Percentiles rank a stretch among this genome's conserved stretches.
phyloP scores from a whole-genome alignment of 2,329 filamentous ascomycete genomes.

The Trichoderma afroharzianum region DNA sequence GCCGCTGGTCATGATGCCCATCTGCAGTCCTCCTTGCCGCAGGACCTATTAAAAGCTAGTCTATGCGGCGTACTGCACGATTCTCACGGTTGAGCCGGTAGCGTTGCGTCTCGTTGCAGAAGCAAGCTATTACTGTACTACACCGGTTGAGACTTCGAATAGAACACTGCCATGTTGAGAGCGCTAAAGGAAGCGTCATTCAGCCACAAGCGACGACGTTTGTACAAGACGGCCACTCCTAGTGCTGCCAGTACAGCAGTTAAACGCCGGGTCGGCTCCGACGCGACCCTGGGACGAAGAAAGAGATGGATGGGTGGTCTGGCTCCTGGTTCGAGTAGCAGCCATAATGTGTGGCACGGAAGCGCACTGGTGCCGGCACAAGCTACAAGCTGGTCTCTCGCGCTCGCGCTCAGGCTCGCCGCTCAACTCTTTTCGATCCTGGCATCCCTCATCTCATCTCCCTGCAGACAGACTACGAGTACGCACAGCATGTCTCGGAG shows the following conservation, averaged over 20 bases:
- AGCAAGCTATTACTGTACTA: background rate
- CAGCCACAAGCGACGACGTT: slow-evolving; percentile 8
- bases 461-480: background rate
- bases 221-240: background rate
- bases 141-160: background rate
- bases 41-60: background rate
- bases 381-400: background rate
- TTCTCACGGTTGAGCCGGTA: background rate
- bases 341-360: background rate
- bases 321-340: slow-evolving; percentile 6
- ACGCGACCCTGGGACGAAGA: background rate
- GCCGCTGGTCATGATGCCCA: background rate
- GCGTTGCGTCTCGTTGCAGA: background rate
- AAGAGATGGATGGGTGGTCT: slow-evolving; percentile 3
- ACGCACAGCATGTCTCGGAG: background rate
- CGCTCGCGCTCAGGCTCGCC: background rate
- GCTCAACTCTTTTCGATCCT: background rate
- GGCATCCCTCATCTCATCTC: background rate
- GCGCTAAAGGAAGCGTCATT: slow-evolving; percentile 3
- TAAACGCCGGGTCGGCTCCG: slow-evolving; percentile 17
- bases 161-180: slow-evolving; percentile 7
- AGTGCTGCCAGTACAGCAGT: background rate
- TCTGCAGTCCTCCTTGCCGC: background rate
- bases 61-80: background rate
- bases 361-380: background rate